Evolutionary conservation across 1,284 basidiomycete genomes (phyloP), one percentile per base, ranked within the genome.

Genomic region (Austroboletus niveus): DNA sequence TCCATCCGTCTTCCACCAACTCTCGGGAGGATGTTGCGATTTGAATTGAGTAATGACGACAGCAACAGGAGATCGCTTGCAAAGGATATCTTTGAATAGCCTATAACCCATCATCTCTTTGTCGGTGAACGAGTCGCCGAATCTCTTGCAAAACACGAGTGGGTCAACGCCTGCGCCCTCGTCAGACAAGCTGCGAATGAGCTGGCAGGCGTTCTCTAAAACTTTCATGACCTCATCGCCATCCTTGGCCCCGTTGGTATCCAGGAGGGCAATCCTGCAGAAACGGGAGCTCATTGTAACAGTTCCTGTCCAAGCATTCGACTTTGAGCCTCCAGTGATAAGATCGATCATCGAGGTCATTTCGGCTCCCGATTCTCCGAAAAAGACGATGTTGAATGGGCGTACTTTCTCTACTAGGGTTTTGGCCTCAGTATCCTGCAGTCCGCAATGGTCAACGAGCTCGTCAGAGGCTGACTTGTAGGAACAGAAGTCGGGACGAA

Each of bases 81-180:
- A 71, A 30, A 72, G 61, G 30, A 56, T 52, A 5, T 57, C 53
- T 22, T 51, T 46, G 45, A 72, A 69, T 3, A 69, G 45, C 29
- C 47, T 49, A 57, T 62, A 73, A 41, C 61, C 15, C 1, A 31
- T n/a, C 12, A 35, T 60, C 46, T 57, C 50, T 11, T 62, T 49
- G 38, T 47, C 48, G 3, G 55, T 57, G 42, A 70, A 62, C 22
- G 22, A 24, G 46, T 60, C 55, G 5, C 64, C 43, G 0, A 51
- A 54, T 15, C 61, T 57, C 43, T 69, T 63, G 57, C 14, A 58
- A 60, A 40, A 67, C 68, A 71, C 58, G 24, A 72, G 59, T 10
- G 72, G 40, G 61, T 55, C 62, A 14, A 72, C 42, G 5, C 64
- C 62, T 4, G 8, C 36, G 12, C 49, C 60, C 14, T 42, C 14